Percentiles rank a stretch among this genome's conserved stretches.
phyloP scores from a whole-genome alignment of 176 grass and related monocot genomes.

The Olyra latifolia region DNA sequence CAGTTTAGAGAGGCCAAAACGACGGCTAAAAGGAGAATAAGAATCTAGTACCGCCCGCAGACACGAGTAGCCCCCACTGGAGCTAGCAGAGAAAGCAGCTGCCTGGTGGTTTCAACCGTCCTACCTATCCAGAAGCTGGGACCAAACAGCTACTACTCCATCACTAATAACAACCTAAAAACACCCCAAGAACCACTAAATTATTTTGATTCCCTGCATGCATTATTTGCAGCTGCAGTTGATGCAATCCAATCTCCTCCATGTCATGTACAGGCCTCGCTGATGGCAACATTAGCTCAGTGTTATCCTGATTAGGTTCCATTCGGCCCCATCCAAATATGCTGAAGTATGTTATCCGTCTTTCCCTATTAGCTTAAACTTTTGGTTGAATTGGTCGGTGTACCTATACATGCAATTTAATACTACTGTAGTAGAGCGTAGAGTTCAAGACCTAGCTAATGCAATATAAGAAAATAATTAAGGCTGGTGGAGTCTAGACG shows the following conservation, averaged over 20 bases:
- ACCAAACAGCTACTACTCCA: conserved; percentile 6
- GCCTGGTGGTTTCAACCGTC: conserved; percentile 46
- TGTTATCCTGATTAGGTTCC: conserved; percentile 33
- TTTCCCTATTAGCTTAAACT: too few relatives aligned
- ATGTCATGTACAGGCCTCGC: conserved; percentile 18
- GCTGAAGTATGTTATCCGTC: too few relatives aligned
- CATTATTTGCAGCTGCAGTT: conserved; percentile 24
- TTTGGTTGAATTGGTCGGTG: too few relatives aligned
- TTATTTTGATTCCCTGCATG: not conserved
- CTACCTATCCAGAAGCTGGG: conserved; percentile 36
- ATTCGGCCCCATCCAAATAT: conserved; percentile 7
- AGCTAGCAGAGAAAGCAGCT: conserved; percentile 9
- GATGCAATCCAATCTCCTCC: conserved; percentile 22
- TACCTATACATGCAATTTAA: too few relatives aligned
- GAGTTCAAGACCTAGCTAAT: too few relatives aligned
- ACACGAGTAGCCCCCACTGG: conserved; percentile 27
- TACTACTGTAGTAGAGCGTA: too few relatives aligned
- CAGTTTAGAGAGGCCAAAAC: not conserved
- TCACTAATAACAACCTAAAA: conserved; percentile 25
- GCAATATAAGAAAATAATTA: too few relatives aligned
- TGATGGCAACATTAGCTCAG: conserved; percentile 37
- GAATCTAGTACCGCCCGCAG: conserved; percentile 41
- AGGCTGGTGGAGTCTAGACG: too few relatives aligned
- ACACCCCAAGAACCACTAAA: not conserved
- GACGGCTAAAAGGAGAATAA: conserved; percentile 16